Evolutionary conservation across 768 basidiomycete species (phyloP), one percentile per base, ranked within the genome.

Genomic region (Suillus placidus): DNA sequence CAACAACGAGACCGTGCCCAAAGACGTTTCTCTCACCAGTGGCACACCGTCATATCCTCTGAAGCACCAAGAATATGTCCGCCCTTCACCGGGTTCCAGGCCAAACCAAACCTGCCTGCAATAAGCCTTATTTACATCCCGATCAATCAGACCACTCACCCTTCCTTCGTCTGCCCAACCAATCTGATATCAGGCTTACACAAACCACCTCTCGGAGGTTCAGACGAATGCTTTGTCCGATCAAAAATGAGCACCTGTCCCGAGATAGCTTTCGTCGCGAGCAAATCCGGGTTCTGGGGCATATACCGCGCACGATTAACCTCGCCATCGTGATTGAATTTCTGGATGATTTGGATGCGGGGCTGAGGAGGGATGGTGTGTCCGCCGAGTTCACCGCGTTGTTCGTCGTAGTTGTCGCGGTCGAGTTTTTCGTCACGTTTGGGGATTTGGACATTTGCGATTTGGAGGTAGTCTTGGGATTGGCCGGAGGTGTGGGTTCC

Each of bases 251-350:
- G 81, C 3, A 99, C 94, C 68, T 97, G 94, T 16, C 97, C 97
- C 7, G 87, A 88, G 9, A 95, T 86, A 26, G 95, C 84, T 77
- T 99, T 99, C 13, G 97, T 99, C 16, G 97, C 97, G 69, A 99
- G 92, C 70, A 99, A 78, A 79, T 99, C 94, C 2, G 95, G 93
- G 73, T 99, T 99, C 78, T 99, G 97, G 7, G 97, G 97, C 96
- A 99, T 99, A 77, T 99, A 99, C 61, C 97, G 88, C 66, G 97
- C 97, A 52, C 95, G 83, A 79, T 99, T 99, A 73, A 99, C 94
- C 76, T 99, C 97, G 49, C 95, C 94, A 5, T 85, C 85, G 77
- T 99, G 97, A 76, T 95, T 96, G 80, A 99, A 99, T 70, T 87
- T 89, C 76, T 99, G 97, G 38, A 89, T 92, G 77, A 97, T 87